phyloP scores from a whole-genome alignment of 108 stramenopile genomes.

The Pseudonitzschia multiseries region DNA sequence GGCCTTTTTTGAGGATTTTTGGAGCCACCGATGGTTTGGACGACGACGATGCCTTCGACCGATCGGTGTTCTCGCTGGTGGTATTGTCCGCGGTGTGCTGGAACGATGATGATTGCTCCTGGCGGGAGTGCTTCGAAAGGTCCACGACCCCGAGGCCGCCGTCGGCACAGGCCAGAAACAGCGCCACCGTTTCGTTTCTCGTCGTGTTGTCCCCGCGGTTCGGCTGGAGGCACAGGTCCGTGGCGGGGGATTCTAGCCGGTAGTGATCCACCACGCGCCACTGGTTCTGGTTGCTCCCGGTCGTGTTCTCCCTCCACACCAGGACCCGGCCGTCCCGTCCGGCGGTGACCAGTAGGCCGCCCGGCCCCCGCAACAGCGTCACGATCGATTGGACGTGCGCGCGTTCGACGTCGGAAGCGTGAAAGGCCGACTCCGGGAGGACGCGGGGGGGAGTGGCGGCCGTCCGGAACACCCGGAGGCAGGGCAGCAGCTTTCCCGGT shows the following conservation, averaged over 20 bases:
- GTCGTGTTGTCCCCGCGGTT: too few species aligned
- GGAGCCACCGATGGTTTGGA: constrained; percentile 6
- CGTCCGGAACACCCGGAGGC: too few species aligned
- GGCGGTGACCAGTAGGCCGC: constrained; percentile 42
- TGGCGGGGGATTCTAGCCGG: neutral
- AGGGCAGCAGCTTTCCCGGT: constrained; percentile 29
- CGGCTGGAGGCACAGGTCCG: constrained; percentile 2
- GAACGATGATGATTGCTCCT: too few species aligned
- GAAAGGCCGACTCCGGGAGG: constrained; percentile 5
- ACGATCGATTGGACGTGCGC: constrained; percentile 73
- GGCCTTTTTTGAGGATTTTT: neutral
- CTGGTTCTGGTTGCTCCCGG: constrained; percentile 9
- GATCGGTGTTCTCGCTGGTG: too few species aligned
- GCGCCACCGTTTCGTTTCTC: neutral
- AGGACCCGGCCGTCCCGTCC: constrained; percentile 63
- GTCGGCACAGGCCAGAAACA: constrained; percentile 51
- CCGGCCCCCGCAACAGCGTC: constrained; percentile 35
- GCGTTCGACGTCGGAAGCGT: neutral
- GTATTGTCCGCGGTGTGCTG: too few species aligned
- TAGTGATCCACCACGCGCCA: neutral
- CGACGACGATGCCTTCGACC: too few species aligned
- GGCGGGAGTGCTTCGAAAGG: neutral
- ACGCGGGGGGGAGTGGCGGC: too few species aligned
- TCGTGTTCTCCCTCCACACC: constrained; percentile 51
- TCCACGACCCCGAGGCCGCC: constrained; percentile 28